Conservation (phyloP, 23 red algal species). For the Agarophyton chilense region DNA sequence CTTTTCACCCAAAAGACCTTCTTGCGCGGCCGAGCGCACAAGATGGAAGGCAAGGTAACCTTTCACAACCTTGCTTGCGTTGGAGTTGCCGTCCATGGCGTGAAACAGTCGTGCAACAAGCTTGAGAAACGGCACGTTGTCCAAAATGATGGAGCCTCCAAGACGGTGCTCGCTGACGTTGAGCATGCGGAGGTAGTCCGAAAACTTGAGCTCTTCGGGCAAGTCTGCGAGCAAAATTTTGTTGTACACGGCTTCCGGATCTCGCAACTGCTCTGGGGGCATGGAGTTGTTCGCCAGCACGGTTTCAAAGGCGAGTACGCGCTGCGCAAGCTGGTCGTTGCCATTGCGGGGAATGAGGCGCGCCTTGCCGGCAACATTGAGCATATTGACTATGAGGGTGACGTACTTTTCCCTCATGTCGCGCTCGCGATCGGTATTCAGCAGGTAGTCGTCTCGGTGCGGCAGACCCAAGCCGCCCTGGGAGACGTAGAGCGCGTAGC, state of each 20-base stretch:
- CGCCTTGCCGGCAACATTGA: constrained; percentile 42
- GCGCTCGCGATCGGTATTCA: constrained; percentile 30
- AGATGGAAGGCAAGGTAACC: constrained; percentile 72
- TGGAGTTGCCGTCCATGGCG: neutral
- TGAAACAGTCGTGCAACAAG: neutral
- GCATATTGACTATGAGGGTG: constrained; percentile 43
- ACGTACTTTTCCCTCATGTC: constrained; percentile 60
- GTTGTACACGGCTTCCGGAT: constrained; percentile 78
- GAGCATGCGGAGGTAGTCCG: constrained; percentile 16
- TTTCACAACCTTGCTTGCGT: constrained; percentile 16
- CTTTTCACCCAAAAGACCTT: constrained; percentile 53
- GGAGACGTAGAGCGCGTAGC: constrained; percentile 68
- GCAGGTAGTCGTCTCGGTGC: constrained; percentile 84
- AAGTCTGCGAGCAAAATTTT: constrained; percentile 47
- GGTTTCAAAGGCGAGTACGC: constrained; percentile 66
- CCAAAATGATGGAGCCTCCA: constrained; percentile 44
- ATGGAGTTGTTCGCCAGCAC: constrained; percentile 60
- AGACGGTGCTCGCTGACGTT: constrained; percentile 14
- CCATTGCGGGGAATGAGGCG: constrained; percentile 40
- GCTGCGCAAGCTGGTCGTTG: constrained; percentile 29
- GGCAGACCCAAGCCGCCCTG: constrained; percentile 92
- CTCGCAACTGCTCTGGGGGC: constrained; percentile 75
- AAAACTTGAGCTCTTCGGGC: constrained; percentile 29
- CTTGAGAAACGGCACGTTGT: constrained; percentile 52
- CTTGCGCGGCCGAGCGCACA: constrained; percentile 12